Percentiles rank a stretch among this genome's conserved stretches.
Conservation (phyloP, 352 stramenopile species). For the Phytophthora nicotianae region DNA sequence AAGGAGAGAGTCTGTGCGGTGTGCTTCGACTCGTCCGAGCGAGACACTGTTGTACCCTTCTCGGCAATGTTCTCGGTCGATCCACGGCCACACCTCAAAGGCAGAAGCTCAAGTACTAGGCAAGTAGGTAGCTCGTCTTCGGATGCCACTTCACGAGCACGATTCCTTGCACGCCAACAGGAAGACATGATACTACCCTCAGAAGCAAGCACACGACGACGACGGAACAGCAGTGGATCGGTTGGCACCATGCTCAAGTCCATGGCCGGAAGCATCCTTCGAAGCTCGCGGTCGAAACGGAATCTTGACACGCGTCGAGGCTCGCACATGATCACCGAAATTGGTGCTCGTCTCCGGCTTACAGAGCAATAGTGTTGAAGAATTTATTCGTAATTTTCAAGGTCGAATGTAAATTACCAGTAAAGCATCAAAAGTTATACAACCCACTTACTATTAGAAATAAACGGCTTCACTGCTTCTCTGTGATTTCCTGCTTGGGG, state of each 20-base stretch:
- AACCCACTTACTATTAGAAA: constrained; percentile 35
- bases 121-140: constrained; percentile 56
- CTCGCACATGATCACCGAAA: constrained; percentile 53
- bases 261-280: constrained; percentile 55
- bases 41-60: constrained; percentile 65
- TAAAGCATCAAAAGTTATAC: constrained; percentile 8
- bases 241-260: constrained; percentile 70
- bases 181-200: constrained; percentile 19
- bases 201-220: constrained; percentile 7
- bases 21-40: constrained; percentile 74
- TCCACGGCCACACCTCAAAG: constrained; percentile 44
- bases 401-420: neutral
- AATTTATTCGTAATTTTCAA: neutral
- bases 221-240: constrained; percentile 57
- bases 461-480: constrained; percentile 22
- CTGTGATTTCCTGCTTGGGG: constrained; percentile 16
- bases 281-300: constrained; percentile 34
- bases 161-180: constrained; percentile 15
- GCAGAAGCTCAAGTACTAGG: constrained; percentile 41
- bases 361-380: constrained; percentile 12
- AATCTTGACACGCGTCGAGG: constrained; percentile 41
- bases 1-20: constrained; percentile 67
- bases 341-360: constrained; percentile 28
- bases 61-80: constrained; percentile 76
- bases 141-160: constrained; percentile 16